Evolutionary conservation across 768 basidiomycete genomes (phyloP).

Genomic region (Goffeauzyma gilvescens): DNA sequence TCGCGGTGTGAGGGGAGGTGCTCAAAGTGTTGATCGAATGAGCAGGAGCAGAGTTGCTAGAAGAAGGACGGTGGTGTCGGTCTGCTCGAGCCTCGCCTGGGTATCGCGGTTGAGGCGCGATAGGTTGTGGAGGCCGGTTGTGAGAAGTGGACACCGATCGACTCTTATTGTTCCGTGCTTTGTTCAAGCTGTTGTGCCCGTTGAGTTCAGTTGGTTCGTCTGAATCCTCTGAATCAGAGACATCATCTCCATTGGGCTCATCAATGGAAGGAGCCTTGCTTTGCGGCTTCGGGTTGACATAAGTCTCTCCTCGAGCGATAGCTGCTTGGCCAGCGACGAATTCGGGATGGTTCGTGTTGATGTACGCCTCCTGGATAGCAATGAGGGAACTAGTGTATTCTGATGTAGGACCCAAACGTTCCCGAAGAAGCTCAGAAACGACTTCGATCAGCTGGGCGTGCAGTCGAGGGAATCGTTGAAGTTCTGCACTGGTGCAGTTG

Average conservation of each 20-base stretch:
- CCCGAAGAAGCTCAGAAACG: slow-evolving; percentile 85
- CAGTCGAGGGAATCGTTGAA: slow-evolving; percentile 82
- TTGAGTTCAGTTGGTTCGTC: slow-evolving; percentile 19
- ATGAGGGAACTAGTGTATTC: slow-evolving; percentile 94
- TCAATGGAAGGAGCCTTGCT: neutral
- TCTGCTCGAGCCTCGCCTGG: slow-evolving; percentile 12
- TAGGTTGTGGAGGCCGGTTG: slow-evolving; percentile 37
- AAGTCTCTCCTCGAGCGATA: slow-evolving; percentile 27
- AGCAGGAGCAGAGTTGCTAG: slow-evolving; percentile 5
- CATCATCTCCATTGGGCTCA: slow-evolving; percentile 42
- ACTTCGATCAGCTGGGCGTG: slow-evolving; percentile 88
- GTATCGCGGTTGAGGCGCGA: slow-evolving; percentile 31
- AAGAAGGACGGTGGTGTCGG: slow-evolving; percentile 18
- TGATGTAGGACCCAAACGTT: slow-evolving; percentile 85
- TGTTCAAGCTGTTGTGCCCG: slow-evolving; percentile 20
- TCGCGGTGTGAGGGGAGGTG: slow-evolving; percentile 38
- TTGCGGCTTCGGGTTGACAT: slow-evolving; percentile 8
- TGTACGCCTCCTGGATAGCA: slow-evolving; percentile 92
- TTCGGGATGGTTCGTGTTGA: slow-evolving; percentile 95
- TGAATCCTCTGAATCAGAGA: slow-evolving; percentile 39
- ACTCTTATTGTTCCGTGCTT: slow-evolving; percentile 34
- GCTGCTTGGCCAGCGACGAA: slow-evolving; percentile 63
- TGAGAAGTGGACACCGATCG: slow-evolving; percentile 61
- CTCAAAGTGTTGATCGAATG: slow-evolving; percentile 6
- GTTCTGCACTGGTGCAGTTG: slow-evolving; percentile 85